Evolutionary conservation across 768 basidiomycete species (phyloP).

Genomic region (Dictyophora rubrovolvata): DNA sequence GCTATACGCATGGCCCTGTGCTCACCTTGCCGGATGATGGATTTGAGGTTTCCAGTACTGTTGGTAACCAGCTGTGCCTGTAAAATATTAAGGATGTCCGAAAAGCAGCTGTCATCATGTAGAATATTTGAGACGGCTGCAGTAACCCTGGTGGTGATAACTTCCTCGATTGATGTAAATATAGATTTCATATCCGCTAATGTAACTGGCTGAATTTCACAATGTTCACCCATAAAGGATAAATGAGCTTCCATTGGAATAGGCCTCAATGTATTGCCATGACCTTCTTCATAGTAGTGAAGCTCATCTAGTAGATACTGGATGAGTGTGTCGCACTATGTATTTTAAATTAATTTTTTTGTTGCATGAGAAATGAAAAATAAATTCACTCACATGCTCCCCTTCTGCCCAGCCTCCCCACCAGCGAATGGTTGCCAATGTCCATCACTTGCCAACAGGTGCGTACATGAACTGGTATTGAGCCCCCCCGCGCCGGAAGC

Average conservation of each 20-base stretch:
- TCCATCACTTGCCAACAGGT: constrained; percentile 25
- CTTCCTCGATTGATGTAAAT: background rate
- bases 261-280: constrained; percentile 12
- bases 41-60: background rate
- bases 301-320: constrained; percentile 23
- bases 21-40: background rate
- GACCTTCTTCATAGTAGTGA: constrained; percentile 17
- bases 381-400: background rate
- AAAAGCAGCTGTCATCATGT: background rate
- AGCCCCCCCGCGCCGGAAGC: constrained; percentile 25
- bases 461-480: constrained; percentile 31
- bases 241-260: background rate
- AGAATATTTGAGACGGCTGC: background rate
- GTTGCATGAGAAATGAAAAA: background rate
- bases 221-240: background rate
- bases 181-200: background rate
- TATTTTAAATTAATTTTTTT: constrained; percentile 16
- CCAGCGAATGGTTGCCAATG: constrained; percentile 25
- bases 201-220: background rate
- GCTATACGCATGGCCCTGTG: background rate
- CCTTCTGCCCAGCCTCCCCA: constrained; percentile 21
- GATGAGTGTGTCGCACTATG: constrained; percentile 17
- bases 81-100: background rate
- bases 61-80: background rate
- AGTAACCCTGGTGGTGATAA: background rate